phyloP scores from a whole-genome alignment of 257 asterid genomes.

The Solanum arcanum region DNA sequence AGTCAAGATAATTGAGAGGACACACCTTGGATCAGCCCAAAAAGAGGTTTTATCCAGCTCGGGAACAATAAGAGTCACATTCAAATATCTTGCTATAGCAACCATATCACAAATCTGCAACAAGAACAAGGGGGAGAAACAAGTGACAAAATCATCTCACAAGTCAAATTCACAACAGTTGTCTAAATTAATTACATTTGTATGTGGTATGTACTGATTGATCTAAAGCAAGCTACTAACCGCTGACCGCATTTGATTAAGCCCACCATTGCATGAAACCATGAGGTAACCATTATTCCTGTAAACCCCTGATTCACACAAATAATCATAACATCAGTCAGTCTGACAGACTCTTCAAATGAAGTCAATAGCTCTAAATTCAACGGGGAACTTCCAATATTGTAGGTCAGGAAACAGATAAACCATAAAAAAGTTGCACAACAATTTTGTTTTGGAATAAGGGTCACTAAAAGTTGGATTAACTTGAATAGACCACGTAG shows the following conservation, averaged over 20 bases:
- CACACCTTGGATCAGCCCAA: constrained; percentile 66
- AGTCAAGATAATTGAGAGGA: not conserved
- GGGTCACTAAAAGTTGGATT: not conserved
- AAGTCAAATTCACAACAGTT: not conserved
- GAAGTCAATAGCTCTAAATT: not conserved
- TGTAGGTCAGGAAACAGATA: not conserved
- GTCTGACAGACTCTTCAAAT: not conserved
- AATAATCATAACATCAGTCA: not conserved
- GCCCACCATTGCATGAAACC: constrained; percentile 79
- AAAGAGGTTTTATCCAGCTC: constrained; percentile 68
- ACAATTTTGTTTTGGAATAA: not conserved
- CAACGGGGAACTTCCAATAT: not conserved
- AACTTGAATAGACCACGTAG: not conserved
- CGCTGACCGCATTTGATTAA: constrained; percentile 74
- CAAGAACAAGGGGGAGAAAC: not conserved
- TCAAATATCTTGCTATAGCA: constrained; percentile 51
- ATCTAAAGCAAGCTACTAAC: constrained; percentile 22
- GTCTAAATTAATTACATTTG: not conserved
- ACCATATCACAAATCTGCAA: constrained; percentile 77
- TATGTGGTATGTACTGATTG: not conserved
- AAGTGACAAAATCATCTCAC: not conserved
- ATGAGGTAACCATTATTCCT: constrained; percentile 59
- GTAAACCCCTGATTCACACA: constrained; percentile 35
- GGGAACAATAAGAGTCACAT: constrained; percentile 54
- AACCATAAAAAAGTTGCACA: not conserved